A percentile compares a stretch with the other conserved stretches of the same genome.
Conservation (phyloP, 179 eudicot genomes). For the Spergularia azorica region DNA sequence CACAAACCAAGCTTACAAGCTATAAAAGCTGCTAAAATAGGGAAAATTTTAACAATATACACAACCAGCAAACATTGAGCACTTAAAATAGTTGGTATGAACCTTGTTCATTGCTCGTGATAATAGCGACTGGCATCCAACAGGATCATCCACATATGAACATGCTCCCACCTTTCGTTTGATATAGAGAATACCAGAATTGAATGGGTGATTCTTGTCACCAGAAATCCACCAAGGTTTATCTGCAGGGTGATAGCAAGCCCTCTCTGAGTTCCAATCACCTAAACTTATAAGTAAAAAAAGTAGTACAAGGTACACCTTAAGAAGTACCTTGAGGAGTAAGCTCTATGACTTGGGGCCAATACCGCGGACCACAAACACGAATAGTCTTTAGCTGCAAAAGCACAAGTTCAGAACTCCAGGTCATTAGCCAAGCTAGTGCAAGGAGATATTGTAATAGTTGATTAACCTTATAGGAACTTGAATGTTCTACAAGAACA, state of each 20-base stretch:
- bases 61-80: neutral
- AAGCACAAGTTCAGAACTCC: conserved; percentile 21
- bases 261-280: conserved; percentile 14
- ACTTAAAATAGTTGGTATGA: neutral
- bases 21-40: neutral
- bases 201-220: conserved; percentile 79
- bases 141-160: conserved; percentile 97
- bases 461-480: neutral
- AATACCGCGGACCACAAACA: conserved; percentile 98
- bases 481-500: conserved; percentile 2
- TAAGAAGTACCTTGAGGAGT: conserved; percentile 71
- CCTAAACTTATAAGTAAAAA: conserved; percentile 8
- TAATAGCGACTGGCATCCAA: conserved; percentile 83
- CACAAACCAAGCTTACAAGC: conserved; percentile 2
- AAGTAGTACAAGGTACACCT: conserved; percentile 11
- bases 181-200: conserved; percentile 82
- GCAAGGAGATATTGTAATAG: neutral
- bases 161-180: conserved; percentile 96
- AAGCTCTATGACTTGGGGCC: conserved; percentile 93
- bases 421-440: conserved; percentile 15
- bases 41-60: conserved; percentile 11
- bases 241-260: conserved; percentile 45
- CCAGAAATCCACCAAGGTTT: conserved; percentile 92
- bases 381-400: conserved; percentile 82
- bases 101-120: conserved; percentile 99